Evolutionary conservation across 192 early-diverging fungal genomes (phyloP).

Genomic region (Neocallimastix lanati): DNA sequence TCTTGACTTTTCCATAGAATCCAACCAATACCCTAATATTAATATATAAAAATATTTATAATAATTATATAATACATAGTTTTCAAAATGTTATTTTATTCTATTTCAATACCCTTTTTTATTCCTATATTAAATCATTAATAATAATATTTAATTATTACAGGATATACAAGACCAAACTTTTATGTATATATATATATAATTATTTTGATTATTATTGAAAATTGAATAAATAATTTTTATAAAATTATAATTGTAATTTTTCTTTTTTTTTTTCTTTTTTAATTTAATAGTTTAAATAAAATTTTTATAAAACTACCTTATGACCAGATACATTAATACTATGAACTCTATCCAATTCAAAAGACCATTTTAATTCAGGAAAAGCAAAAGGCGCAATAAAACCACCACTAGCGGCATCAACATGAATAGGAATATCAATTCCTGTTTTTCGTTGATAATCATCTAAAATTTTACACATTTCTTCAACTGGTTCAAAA

Average conservation of each 20-base stretch:
- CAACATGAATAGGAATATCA: slow-evolving; percentile 67
- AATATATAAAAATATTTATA: too few relatives aligned
- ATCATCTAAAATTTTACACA: slow-evolving; percentile 38
- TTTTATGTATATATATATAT: slow-evolving; percentile 14
- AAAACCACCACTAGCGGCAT: slow-evolving; percentile 69
- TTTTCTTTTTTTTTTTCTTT: too few relatives aligned
- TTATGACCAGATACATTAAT: slow-evolving; percentile 44
- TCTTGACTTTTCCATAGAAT: slow-evolving; percentile 47
- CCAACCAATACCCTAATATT: slow-evolving; percentile 51
- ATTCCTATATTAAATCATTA: too few relatives aligned
- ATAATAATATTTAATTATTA: too few relatives aligned
- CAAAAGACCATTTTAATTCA: slow-evolving; percentile 53
- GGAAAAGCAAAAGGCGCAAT: slow-evolving; percentile 69
- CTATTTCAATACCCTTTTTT: too few relatives aligned
- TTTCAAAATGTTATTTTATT: too few relatives aligned
- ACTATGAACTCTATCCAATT: slow-evolving; percentile 45
- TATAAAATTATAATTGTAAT: too few relatives aligned
- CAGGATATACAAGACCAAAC: slow-evolving; percentile 60
- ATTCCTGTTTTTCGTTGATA: slow-evolving; percentile 38
- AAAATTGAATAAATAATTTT: too few relatives aligned
- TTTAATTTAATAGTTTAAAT: too few relatives aligned
- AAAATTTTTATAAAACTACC: too few relatives aligned
- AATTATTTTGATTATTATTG: too few relatives aligned
- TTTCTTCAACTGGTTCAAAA: slow-evolving; percentile 52
- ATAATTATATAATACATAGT: too few relatives aligned